Evolutionary conservation across 2,329 filamentous ascomycete genomes (phyloP).

Genomic region (Sarocladiaceae sp.): DNA sequence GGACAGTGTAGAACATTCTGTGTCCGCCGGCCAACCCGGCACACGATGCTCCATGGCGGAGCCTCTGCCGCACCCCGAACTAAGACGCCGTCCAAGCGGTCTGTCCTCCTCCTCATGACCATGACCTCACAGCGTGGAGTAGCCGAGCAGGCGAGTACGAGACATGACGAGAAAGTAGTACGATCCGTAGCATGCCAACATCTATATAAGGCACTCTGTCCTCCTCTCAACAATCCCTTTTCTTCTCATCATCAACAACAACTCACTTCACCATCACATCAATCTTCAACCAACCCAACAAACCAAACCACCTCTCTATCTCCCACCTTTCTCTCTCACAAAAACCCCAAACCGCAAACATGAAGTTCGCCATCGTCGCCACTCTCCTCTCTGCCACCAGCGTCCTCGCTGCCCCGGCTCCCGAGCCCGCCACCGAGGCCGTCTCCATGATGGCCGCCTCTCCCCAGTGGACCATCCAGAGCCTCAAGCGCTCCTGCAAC

Average conservation of each 20-base stretch:
- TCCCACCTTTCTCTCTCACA: not conserved
- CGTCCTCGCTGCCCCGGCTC: conserved; percentile 28
- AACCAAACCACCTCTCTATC: not conserved
- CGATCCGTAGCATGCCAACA: not conserved
- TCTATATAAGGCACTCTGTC: conserved; percentile 6
- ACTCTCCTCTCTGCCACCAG: conserved; percentile 29
- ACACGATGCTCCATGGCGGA: not conserved
- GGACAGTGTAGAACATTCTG: too few relatives aligned
- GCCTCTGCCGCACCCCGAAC: too few relatives aligned
- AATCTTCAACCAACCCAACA: not conserved
- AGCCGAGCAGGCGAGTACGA: not conserved
- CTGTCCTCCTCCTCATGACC: too few relatives aligned
- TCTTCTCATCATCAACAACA: conserved; percentile 8
- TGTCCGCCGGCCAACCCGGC: too few relatives aligned
- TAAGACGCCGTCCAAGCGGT: too few relatives aligned
- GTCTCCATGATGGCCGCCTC: conserved; percentile 33
- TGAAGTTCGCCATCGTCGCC: conserved; percentile 34
- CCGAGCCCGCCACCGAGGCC: conserved; percentile 15
- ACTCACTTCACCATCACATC: not conserved
- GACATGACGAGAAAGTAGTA: not conserved
- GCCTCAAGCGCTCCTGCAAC: conserved; percentile 28
- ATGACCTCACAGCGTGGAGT: conserved; percentile 1
- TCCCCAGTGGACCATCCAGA: conserved; percentile 35
- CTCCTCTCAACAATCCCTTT: not conserved
- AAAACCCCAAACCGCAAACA: conserved; percentile 21